phyloP scores from a whole-genome alignment of 306 rosid genomes.

The Corylus heterophylla region DNA sequence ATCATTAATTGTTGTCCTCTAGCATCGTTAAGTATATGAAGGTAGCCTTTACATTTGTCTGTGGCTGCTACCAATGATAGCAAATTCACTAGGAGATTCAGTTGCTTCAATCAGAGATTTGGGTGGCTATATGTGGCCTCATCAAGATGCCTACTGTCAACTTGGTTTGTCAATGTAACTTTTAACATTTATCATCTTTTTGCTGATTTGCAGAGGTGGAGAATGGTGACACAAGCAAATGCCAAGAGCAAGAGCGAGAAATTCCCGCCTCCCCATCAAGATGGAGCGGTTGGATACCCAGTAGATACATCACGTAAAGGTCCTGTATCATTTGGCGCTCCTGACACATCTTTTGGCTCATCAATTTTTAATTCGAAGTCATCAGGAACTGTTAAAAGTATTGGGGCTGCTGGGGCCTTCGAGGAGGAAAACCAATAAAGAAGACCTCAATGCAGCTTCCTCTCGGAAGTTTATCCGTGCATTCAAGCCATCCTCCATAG shows the following conservation, averaged over 20 bases:
- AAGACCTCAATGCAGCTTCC: slow-evolving; percentile 50
- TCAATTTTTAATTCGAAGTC: slow-evolving; percentile 52
- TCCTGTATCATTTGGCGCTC: slow-evolving; percentile 63
- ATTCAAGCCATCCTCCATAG: slow-evolving; percentile 68
- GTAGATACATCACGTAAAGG: slow-evolving; percentile 55
- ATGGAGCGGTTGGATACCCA: slow-evolving; percentile 82
- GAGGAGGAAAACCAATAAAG: slow-evolving; percentile 46
- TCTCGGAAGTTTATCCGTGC: slow-evolving; percentile 67
- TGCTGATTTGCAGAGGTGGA: slow-evolving; percentile 75
- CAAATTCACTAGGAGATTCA: neutral
- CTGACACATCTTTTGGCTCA: slow-evolving; percentile 63
- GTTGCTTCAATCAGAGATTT: neutral
- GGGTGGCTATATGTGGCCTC: neutral
- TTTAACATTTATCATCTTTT: slow-evolving; percentile 26
- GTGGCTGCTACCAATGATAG: neutral
- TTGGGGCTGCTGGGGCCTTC: slow-evolving; percentile 47
- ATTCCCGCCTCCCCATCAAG: slow-evolving; percentile 95
- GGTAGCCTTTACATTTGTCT: neutral
- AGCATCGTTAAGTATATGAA: neutral
- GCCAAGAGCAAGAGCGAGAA: slow-evolving; percentile 95
- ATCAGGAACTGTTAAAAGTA: slow-evolving; percentile 42
- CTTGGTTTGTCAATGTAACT: neutral
- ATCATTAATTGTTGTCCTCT: neutral
- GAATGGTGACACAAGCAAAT: slow-evolving; percentile 65
- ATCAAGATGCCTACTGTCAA: neutral